A percentile compares a stretch with the other conserved stretches of the same genome.
phyloP scores from a whole-genome alignment of 768 basidiomycete genomes.

The Filobasidium floriforme region DNA sequence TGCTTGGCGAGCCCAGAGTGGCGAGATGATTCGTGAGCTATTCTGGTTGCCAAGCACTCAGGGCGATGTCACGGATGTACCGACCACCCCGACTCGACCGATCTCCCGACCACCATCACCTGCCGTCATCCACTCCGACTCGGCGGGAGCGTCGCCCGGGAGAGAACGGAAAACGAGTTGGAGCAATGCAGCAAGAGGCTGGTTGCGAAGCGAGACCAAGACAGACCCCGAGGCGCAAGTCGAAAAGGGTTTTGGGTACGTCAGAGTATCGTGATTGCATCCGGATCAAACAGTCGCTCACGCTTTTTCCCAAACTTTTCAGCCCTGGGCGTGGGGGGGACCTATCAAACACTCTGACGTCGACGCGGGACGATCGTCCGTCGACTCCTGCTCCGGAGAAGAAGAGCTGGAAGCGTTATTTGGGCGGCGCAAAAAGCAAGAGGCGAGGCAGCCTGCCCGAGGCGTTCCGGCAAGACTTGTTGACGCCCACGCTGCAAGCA shows the following conservation, averaged over 20 bases:
- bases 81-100: not conserved
- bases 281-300: not conserved
- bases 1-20: not conserved
- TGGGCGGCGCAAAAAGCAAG: constrained; percentile 17
- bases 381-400: constrained; percentile 24
- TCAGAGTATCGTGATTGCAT: not conserved
- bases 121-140: constrained; percentile 15
- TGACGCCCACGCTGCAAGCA: not conserved
- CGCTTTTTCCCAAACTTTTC: not conserved
- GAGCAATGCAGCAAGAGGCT: constrained; percentile 16
- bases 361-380: not conserved
- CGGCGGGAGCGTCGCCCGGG: constrained; percentile 22
- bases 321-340: constrained; percentile 27
- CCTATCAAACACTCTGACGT: constrained; percentile 15
- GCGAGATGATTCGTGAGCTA: not conserved
- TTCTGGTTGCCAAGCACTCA: constrained; percentile 8
- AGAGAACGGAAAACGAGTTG: constrained; percentile 18
- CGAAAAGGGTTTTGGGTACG: constrained; percentile 28
- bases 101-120: constrained; percentile 22
- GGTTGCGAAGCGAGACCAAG: constrained; percentile 20
- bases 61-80: not conserved
- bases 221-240: constrained; percentile 12
- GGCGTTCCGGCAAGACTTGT: not conserved
- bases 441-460: constrained; percentile 13
- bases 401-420: constrained; percentile 26